phyloP scores from a whole-genome alignment of 441 rosid genomes.

The Brassica balearica region DNA sequence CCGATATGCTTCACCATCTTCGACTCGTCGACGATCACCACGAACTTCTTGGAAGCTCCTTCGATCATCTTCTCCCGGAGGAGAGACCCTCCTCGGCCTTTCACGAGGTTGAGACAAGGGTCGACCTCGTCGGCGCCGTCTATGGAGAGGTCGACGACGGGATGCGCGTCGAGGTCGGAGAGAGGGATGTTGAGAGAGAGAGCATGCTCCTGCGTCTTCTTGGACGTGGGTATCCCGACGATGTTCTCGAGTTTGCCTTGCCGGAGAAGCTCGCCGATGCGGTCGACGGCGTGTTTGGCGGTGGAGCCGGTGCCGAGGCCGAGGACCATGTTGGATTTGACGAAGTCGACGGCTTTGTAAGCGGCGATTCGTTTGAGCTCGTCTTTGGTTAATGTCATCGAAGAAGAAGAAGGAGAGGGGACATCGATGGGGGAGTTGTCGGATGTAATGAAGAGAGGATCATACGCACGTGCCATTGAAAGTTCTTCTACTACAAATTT shows the following conservation, averaged over 20 bases:
- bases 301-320: conserved; percentile 99
- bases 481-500: background rate
- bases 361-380: conserved; percentile 89
- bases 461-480: conserved; percentile 70
- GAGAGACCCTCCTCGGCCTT: conserved; percentile 94
- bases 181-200: conserved; percentile 78
- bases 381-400: conserved; percentile 65
- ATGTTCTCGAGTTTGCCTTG: conserved; percentile 74
- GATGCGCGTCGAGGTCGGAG: conserved; percentile 78
- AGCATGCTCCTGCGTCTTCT: conserved; percentile 81
- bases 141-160: conserved; percentile 78
- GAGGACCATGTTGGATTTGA: conserved; percentile 89
- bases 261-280: conserved; percentile 81
- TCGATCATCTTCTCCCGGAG: conserved; percentile 96
- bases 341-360: conserved; percentile 91
- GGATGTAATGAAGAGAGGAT: conserved; percentile 56
- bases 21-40: conserved; percentile 80
- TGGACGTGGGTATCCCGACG: conserved; percentile 88
- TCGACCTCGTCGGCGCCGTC: conserved; percentile 99
- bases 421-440: conserved; percentile 57
- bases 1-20: conserved; percentile 72
- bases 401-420: conserved; percentile 43
- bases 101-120: conserved; percentile 73
- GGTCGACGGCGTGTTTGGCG: conserved; percentile 90
- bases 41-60: conserved; percentile 74